Conservation (phyloP, 2,329 filamentous ascomycete species). For the Didymella glomerata region DNA sequence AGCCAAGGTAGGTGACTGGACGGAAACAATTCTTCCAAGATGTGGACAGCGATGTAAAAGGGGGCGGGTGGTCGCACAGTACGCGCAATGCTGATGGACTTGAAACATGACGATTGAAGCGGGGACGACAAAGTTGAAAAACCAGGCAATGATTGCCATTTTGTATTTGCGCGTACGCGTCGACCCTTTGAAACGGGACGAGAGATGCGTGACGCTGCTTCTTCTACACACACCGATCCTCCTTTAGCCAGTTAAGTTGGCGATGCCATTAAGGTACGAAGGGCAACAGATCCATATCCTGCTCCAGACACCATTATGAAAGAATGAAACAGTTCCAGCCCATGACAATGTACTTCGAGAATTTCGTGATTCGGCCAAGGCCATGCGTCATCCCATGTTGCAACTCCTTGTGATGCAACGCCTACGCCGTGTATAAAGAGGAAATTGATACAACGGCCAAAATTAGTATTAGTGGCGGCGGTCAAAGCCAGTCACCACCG, state of each 20-base stretch:
- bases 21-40: not conserved
- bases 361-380: conserved; percentile 19
- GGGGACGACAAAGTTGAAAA: not conserved
- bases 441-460: conserved; percentile 8
- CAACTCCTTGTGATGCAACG: conserved; percentile 20
- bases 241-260: conserved; percentile 9
- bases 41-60: not conserved
- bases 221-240: conserved; percentile 14
- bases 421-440: conserved; percentile 12
- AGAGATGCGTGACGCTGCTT: conserved; percentile 11
- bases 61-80: conserved; percentile 4
- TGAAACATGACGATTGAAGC: not conserved
- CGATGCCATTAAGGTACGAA: conserved; percentile 16
- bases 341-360: conserved; percentile 21
- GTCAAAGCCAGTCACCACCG: not conserved
- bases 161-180: conserved; percentile 19
- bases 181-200: conserved; percentile 8
- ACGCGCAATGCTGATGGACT: not conserved
- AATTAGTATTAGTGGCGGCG: conserved; percentile 19
- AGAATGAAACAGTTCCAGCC: conserved; percentile 21
- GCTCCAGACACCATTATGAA: conserved; percentile 19
- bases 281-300: conserved; percentile 10
- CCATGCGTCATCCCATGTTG: conserved; percentile 14
- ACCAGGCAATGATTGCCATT: conserved; percentile 13
- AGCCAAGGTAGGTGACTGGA: not conserved